Evolutionary conservation across 306 rosid species (phyloP), one percentile per base, ranked within the genome.

Genomic region (Trifolium dubium): DNA sequence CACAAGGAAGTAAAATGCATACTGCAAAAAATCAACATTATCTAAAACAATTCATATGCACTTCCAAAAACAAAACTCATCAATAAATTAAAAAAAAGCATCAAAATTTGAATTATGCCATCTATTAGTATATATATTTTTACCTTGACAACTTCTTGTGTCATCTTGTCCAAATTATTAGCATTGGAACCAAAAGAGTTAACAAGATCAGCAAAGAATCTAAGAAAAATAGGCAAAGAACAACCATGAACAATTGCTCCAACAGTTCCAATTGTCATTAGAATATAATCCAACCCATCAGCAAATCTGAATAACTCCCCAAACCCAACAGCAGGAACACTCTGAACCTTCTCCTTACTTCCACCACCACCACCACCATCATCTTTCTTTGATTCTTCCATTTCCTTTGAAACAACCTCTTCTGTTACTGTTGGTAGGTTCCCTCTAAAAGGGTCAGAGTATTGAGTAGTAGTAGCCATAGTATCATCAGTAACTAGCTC

Each of bases 151-250:
- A 94, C 98, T 83, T 94, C 96, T 54, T 82, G 92, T 67, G 89
- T 88, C 98, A 94, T 94, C 79, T 89, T 91, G 53, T 94, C 94
- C 43, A 85, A 75, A 70, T 94, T 74, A 65, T 89, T 83, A 44
- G 95, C 94, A 84, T 94, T 88, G 61, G 98, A 85, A 28, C 98
- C 98, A 34, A 94, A 94, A 51, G 98, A 94, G 75, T 94, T 88
- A 6, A 94, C 98, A 71, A 94, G 98, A 91, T 94, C 97, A 68
- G 98, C 98, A 30, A 94, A 94, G 86, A 94, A 94, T 8, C 98
- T 88, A 72, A 94, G 96, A 58, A 94, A 94, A 70, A 94, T 74
- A 43, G 98, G 98, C 80, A 94, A 60, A 77, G 98, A 87, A 73
- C 97, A 94, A 18, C 98, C 98, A 59, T 94, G 98, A 7, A 94